Conservation (phyloP, 257 asterid genomes). For the Ligustrum vulgare region DNA sequence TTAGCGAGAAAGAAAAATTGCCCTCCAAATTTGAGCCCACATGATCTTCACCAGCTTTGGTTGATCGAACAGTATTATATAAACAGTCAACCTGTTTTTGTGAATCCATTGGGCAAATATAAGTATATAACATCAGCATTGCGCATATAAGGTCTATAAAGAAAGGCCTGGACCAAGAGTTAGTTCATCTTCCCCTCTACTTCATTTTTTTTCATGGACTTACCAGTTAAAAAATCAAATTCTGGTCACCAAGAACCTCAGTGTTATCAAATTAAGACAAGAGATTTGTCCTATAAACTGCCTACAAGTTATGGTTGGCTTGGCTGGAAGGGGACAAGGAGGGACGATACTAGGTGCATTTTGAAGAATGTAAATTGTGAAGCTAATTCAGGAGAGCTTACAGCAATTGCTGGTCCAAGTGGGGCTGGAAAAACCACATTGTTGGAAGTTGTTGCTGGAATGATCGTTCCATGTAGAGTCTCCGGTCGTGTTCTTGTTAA, state of each 20-base stretch:
- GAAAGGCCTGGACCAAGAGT: constrained; percentile 27
- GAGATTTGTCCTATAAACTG: constrained; percentile 49
- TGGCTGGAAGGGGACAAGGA: constrained; percentile 17
- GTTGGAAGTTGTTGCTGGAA: constrained; percentile 63
- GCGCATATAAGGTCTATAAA: constrained; percentile 19
- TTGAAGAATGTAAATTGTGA: constrained; percentile 54
- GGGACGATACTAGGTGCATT: constrained; percentile 26
- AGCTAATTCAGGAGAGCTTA: constrained; percentile 65
- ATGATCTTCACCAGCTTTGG: neutral
- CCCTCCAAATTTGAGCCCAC: neutral
- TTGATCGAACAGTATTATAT: neutral
- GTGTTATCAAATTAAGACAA: constrained; percentile 38
- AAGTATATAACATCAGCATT: constrained; percentile 8
- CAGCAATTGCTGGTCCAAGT: constrained; percentile 80
- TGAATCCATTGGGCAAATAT: constrained; percentile 1
- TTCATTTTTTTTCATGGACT: constrained; percentile 46
- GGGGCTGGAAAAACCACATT: constrained; percentile 87
- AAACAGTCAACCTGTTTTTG: neutral
- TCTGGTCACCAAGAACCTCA: constrained; percentile 28
- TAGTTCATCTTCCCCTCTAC: constrained; percentile 44
- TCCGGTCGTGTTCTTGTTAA: constrained; percentile 58
- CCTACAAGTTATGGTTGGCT: constrained; percentile 30
- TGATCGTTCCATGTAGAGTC: constrained; percentile 28
- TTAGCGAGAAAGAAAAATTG: neutral
- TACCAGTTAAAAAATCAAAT: constrained; percentile 31